phyloP scores from a whole-genome alignment of 371 early-diverging fungal species.

The Rhizopus stolonifer region DNA sequence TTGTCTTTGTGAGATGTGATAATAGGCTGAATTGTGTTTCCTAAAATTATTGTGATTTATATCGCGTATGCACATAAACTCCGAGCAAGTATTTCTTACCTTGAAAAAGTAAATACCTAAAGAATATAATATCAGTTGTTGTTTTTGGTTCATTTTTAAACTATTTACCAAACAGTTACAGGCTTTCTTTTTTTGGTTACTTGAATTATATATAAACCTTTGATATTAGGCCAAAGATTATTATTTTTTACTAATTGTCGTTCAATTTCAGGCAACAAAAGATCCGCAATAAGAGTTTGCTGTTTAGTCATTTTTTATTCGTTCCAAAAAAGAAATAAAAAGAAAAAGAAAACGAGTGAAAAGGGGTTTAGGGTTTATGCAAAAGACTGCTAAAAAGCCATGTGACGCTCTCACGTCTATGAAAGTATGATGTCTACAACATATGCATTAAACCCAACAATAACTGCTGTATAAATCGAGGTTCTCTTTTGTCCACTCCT shows the following conservation, averaged over 20 bases:
- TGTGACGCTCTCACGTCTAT: too few species aligned
- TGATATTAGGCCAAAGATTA: slow-evolving; percentile 41
- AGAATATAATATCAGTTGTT: slow-evolving; percentile 1
- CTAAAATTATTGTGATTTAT: not conserved
- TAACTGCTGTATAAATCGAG: too few species aligned
- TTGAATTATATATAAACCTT: slow-evolving; percentile 38
- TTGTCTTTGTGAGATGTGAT: slow-evolving; percentile 31
- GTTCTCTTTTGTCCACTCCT: too few species aligned
- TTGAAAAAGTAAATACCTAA: slow-evolving; percentile 37
- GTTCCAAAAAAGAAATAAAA: too few species aligned
- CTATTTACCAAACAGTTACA: slow-evolving; percentile 36
- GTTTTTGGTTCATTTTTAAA: too few species aligned
- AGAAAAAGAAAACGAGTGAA: too few species aligned
- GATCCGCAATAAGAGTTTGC: slow-evolving; percentile 20
- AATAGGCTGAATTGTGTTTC: slow-evolving; percentile 29
- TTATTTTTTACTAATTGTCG: slow-evolving; percentile 37
- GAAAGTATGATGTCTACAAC: too few species aligned
- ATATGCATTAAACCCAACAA: too few species aligned
- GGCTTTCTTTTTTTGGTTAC: slow-evolving; percentile 35
- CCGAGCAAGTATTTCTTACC: slow-evolving; percentile 27
- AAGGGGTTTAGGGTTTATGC: too few species aligned
- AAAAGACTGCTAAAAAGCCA: too few species aligned
- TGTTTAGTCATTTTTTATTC: not conserved
- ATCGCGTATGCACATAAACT: too few species aligned
- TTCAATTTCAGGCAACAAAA: slow-evolving; percentile 44